phyloP scores from a whole-genome alignment of 1,284 basidiomycete species.

The Cutaneotrichosporon cyanovorans region DNA sequence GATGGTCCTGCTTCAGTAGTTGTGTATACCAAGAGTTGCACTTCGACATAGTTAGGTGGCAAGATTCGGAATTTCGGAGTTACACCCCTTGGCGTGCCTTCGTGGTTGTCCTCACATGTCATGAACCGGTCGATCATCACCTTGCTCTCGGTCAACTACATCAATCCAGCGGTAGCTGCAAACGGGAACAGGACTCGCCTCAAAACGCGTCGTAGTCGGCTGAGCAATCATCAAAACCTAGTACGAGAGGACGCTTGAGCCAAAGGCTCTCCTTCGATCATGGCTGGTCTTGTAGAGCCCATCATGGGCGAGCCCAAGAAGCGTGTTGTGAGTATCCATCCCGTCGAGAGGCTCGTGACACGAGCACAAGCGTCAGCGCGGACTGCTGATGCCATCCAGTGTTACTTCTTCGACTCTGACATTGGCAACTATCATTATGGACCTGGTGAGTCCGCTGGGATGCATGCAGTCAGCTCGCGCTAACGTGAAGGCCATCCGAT shows the following conservation, averaged over 20 bases:
- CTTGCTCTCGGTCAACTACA: no score
- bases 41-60: not conserved
- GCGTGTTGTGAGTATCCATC: constrained; percentile 63
- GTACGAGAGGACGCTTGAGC: not conserved
- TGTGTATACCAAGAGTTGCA: not conserved
- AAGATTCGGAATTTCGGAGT: not conserved
- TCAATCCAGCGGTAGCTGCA: no score
- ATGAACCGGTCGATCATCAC: no score
- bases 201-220: no score
- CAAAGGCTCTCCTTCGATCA: no score
- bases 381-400: constrained; percentile 53
- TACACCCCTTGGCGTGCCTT: not conserved
- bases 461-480: not conserved
- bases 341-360: not conserved
- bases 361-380: not conserved
- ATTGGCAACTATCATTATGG: constrained; percentile 98
- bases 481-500: constrained; percentile 51
- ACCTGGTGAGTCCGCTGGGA: constrained; percentile 57
- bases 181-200: no score
- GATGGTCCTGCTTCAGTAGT: constrained; percentile 2
- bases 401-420: constrained; percentile 97
- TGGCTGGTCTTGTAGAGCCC: constrained; percentile 51
- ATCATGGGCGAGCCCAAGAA: constrained; percentile 73
- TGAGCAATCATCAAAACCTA: no score
- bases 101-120: no score